A percentile compares a stretch with the other conserved stretches of the same genome.
These are phyloP conservation scores for Corymbia calophylla DNA, from an alignment of 441 rosid species.

Conservation along the genomic window DNA sequence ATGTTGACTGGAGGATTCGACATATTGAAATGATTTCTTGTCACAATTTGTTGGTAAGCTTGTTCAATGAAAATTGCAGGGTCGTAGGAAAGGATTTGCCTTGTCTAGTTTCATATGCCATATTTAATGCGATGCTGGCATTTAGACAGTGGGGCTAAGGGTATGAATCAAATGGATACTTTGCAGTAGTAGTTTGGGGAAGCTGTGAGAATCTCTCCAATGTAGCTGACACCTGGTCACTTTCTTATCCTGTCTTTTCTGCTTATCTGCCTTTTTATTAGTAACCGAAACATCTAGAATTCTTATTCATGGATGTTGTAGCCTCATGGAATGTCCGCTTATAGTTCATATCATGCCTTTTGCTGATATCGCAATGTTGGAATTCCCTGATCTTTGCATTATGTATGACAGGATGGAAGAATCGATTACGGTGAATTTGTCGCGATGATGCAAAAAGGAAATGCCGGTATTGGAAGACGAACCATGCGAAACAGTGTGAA, in stretches of 20 bases:
- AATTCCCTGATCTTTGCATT: background rate
- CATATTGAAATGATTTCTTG: background rate
- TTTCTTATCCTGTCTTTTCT: background rate
- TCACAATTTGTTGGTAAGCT: background rate
- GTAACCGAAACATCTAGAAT: background rate
- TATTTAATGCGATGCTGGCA: background rate
- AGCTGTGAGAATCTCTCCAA: background rate
- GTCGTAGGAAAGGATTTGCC: background rate
- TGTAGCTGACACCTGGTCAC: background rate
- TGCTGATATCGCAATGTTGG: background rate
- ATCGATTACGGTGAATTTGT: slow-evolving; percentile 83
- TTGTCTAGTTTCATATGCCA: background rate
- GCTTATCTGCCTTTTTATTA: background rate
- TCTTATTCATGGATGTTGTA: background rate
- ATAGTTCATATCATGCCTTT: background rate
- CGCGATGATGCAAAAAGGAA: slow-evolving; percentile 89
- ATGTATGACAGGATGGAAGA: slow-evolving; percentile 61
- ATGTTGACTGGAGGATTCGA: background rate
- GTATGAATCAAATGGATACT: background rate
- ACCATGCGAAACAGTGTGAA: slow-evolving; percentile 47
- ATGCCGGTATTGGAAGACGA: slow-evolving; percentile 71
- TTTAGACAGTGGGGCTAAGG: background rate
- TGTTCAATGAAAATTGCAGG: background rate
- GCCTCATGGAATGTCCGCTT: background rate
- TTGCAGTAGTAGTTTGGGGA: background rate